Percentiles rank a stretch among this genome's conserved stretches.
Evolutionary conservation across 78 protist species (phyloP).

Genomic region (Dictyostelium capitatum): DNA sequence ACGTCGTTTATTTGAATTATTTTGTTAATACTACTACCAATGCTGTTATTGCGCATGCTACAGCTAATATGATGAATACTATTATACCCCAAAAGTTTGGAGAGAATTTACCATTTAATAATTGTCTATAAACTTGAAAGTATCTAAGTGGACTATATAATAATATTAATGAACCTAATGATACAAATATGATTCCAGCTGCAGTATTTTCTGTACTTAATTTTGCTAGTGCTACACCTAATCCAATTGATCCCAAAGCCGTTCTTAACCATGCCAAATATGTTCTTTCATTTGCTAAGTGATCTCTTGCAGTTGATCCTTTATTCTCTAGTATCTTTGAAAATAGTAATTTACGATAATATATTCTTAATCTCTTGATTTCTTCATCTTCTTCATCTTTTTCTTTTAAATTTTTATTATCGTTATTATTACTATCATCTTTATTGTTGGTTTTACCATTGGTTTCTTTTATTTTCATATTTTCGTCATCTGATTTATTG

Average conservation of each 20-base stretch:
- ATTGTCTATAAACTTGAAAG: slow-evolving; percentile 31
- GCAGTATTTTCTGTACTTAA: neutral
- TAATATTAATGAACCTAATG: slow-evolving; percentile 10
- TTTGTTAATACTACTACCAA: slow-evolving; percentile 4
- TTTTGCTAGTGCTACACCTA: slow-evolving; percentile 58
- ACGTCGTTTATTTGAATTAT: neutral
- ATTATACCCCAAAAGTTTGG: slow-evolving; percentile 44
- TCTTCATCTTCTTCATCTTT: neutral
- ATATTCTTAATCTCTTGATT: neutral
- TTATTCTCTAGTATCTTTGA: slow-evolving; percentile 48
- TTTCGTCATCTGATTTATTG: too few relatives aligned
- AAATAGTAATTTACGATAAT: slow-evolving; percentile 16
- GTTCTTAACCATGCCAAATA: slow-evolving; percentile 49
- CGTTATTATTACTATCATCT: too few relatives aligned
- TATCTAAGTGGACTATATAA: slow-evolving; percentile 39
- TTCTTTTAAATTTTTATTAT: neutral
- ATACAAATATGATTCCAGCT: slow-evolving; percentile 37
- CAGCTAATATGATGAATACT: neutral
- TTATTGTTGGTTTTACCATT: too few relatives aligned
- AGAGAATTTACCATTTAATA: slow-evolving; percentile 24
- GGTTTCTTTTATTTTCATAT: neutral
- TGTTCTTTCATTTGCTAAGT: slow-evolving; percentile 46
- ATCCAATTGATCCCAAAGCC: neutral
- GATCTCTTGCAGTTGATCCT: slow-evolving; percentile 49
- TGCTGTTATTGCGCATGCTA: slow-evolving; percentile 29